Base-by-base conservation (phyloP, 2,329 filamentous ascomycete species). In the Xylaria hypoxylon region DNA sequence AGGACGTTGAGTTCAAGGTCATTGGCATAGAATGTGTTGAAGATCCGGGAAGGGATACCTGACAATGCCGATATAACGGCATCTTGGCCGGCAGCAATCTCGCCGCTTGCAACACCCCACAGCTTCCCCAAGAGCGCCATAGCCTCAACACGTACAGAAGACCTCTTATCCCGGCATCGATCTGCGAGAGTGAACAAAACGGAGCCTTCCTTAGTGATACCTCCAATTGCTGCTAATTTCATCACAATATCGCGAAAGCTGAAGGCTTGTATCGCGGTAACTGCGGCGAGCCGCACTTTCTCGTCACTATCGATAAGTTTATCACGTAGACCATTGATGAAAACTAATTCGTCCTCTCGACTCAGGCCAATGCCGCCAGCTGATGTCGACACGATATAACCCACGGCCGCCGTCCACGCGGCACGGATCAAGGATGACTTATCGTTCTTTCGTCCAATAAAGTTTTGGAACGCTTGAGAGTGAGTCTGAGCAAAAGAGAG, bases 41-140 rank as follows among this genome's bases (percentile, higher is more conserved):
- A 89, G 50, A 99, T 93, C 68, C 89, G 91, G 1, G 91, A 91
- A 2, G 96, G 95, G 44, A 96, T 93, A 26, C 90, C 90, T 6
- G 90, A 91, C 13, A 99, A 83, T n/a, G 95, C 86, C 10, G 88
- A 83, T 13, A 86, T 87, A 22, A 97, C 90, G 19, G 86, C 83
- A 72, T 97, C 93, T 73, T 95, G 91, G 15, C 92, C 93, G 59
- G 91, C 88, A 26, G 92, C 89, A 72, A 99, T 92, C 73, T 97
- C 94, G 19, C 93, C 92, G 19, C 90, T 89, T 13, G 93, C 95
- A 19, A 96, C 94, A n/a, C 93, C 94, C 96, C 96, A 99, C 31
- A 98, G 89, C 68, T 90, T 92, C 11, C 89, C 92, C 1, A 98
- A 83, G 8, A 96, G 84, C 57, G 89, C 90, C 87, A 97, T 97